These are phyloP conservation scores for Lepidium sativum DNA, from an alignment of 345 rosid genomes.

Conservation along the genomic window DNA sequence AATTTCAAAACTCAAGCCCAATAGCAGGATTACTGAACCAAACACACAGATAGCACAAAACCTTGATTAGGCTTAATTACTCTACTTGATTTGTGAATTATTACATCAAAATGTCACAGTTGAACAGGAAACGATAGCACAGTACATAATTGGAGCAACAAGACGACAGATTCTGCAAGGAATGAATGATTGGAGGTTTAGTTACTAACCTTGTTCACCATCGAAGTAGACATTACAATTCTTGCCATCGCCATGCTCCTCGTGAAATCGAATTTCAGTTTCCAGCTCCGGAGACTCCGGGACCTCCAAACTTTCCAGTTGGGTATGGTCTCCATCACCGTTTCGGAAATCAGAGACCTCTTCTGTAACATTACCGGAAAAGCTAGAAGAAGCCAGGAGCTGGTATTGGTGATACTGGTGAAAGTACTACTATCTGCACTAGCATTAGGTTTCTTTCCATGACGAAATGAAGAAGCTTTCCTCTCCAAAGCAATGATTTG, in stretches of 20 bases:
- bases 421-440: conserved; percentile 4
- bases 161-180: neutral
- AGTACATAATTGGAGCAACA: neutral
- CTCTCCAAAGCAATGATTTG: conserved; percentile 7
- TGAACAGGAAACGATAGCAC: neutral
- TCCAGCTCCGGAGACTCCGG: conserved; percentile 8
- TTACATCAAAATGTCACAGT: neutral
- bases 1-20: neutral
- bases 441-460: neutral
- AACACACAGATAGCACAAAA: neutral
- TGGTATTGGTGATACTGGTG: neutral
- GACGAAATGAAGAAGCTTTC: neutral
- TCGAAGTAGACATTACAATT: conserved; percentile 21
- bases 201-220: conserved; percentile 13
- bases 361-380: conserved; percentile 22
- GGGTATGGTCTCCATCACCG: neutral
- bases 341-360: too few species aligned
- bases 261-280: neutral
- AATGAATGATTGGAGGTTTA: neutral
- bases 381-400: conserved; percentile 17
- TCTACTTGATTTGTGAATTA: neutral
- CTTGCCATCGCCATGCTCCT: neutral
- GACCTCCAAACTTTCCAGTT: neutral
- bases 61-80: neutral
- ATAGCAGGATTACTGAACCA: neutral